Base-by-base conservation (phyloP, 768 basidiomycete species). In the Tricholoma bakamatsutake region DNA sequence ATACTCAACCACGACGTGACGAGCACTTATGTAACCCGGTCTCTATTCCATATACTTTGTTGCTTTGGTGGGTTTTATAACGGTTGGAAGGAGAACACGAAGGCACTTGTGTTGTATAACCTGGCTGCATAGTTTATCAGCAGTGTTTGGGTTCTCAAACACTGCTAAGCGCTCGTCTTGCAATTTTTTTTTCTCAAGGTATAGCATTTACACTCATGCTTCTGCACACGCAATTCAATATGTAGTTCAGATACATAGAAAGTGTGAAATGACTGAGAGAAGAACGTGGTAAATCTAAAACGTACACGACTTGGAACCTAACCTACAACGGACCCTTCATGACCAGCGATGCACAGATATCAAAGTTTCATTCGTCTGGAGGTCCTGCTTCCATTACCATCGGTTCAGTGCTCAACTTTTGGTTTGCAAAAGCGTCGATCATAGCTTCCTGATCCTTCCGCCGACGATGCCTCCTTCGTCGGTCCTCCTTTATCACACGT, bases 361-460 rank as follows among this genome's bases (percentile, higher is more conserved):
- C 46, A 27, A 17, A 33, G 8, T 59, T 52, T 58, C 64, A 64
- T 52, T 51, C 62, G 37, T 59, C 62, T 35, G 63, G 59, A 15
- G 65, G 67, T 27, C 61, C 65, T 30, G 60, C 59, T 52, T 69
- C 69, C 50, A 57, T 52, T 42, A 56, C 49, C 39, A 60, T 59
- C 34, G 63, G 54, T 40, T 73, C 76, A 30, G 59, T 68, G 46
- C 62, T 66, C 55, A 82, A 61, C 52, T 76, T 74, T 64, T 80
- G 79, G 57, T 70, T 82, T 40, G 87, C 83, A 66, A 93, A 91
- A 5, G 88, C 85, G 65, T 88, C 85, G 56, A 92, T 76, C 79
- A 93, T 83, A 24, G 85, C 77, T 53, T 93, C 90, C 64, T 90
- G 88, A 64, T 92, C 90, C 66, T 88, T 89, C 62, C 90, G 85